phyloP scores from a whole-genome alignment of 768 basidiomycete genomes.

The Bullera alba region DNA sequence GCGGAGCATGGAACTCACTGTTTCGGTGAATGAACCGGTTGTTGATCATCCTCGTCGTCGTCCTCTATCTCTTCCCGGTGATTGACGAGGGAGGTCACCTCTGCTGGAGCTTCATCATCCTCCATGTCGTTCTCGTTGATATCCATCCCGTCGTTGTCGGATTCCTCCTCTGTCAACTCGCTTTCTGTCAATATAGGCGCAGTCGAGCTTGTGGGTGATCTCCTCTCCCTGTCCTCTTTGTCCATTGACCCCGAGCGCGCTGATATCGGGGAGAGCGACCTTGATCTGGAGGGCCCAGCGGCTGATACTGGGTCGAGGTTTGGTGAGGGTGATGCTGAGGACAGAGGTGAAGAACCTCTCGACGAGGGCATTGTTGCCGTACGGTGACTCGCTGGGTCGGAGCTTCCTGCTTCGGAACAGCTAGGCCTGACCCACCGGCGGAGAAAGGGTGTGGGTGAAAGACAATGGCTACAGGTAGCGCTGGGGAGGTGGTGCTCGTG shows the following conservation, averaged over 20 bases:
- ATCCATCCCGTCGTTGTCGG: slow-evolving; percentile 2
- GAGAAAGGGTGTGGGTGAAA: too few species aligned
- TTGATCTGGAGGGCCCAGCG: not conserved
- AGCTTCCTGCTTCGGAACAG: too few species aligned
- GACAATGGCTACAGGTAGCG: too few species aligned
- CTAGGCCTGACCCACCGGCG: too few species aligned
- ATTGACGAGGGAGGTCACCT: too few species aligned
- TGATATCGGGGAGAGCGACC: not conserved
- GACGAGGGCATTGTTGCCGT: not conserved
- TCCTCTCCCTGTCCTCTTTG: not conserved
- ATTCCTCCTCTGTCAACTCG: slow-evolving; percentile 10
- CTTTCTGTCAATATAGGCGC: not conserved
- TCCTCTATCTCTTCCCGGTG: slow-evolving; percentile 3
- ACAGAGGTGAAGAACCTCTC: not conserved
- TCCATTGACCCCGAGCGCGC: not conserved
- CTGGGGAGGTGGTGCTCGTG: too few species aligned
- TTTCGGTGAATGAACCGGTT: not conserved
- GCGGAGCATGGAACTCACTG: not conserved
- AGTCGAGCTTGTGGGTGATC: slow-evolving; percentile 2
- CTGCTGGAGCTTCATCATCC: slow-evolving; percentile 8
- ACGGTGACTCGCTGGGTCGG: too few species aligned
- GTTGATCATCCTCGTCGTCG: not conserved
- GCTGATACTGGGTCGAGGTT: not conserved
- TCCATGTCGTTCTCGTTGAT: slow-evolving; percentile 8
- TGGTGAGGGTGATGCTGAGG: not conserved